A percentile compares a stretch with the other conserved stretches of the same genome.
phyloP scores from a whole-genome alignment of 805 yeast genomes.

The Tetrapisispora pingtungensis region DNA sequence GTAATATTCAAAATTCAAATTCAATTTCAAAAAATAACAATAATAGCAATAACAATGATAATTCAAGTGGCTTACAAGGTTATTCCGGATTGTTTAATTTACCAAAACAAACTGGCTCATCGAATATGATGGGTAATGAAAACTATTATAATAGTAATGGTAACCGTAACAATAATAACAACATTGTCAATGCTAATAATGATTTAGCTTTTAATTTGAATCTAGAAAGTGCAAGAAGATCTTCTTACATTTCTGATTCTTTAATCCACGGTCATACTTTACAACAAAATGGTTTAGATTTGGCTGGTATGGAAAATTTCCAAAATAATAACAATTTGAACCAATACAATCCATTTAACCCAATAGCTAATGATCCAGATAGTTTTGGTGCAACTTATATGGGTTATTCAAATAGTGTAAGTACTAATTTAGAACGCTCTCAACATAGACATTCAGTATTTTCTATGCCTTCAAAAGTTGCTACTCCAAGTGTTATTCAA shows the following conservation, averaged over 20 bases:
- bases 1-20: background rate
- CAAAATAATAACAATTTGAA: background rate
- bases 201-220: background rate
- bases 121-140: conserved; percentile 3
- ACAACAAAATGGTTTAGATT: background rate
- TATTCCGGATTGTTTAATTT: background rate
- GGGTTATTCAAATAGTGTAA: background rate
- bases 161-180: conserved; percentile 3
- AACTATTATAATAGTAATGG: conserved; percentile 10
- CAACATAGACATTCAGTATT: conserved; percentile 2
- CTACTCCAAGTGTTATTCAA: background rate
- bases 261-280: conserved; percentile 31
- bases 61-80: conserved; percentile 2
- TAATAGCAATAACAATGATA: conserved; percentile 5
- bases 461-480: background rate
- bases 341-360: background rate
- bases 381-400: background rate
- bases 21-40: background rate
- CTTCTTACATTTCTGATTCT: conserved; percentile 63
- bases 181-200: background rate
- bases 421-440: background rate
- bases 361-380: background rate
- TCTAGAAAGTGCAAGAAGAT: conserved; percentile 49
- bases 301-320: background rate
- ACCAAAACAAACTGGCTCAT: background rate